Base-by-base conservation (phyloP, 2,329 filamentous ascomycete species). In the Aspergillus puulaauensis region DNA sequence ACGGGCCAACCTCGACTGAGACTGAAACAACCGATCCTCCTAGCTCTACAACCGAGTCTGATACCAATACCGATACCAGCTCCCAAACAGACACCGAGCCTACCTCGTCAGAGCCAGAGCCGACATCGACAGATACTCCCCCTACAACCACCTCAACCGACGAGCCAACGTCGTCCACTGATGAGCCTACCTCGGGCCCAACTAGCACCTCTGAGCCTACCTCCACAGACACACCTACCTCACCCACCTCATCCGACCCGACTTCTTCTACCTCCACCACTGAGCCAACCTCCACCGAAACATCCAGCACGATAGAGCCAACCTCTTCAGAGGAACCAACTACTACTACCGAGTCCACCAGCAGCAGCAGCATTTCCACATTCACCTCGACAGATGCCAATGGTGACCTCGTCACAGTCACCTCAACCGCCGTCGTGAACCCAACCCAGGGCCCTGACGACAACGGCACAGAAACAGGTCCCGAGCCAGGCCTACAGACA, bases 371-470 rank as follows among this genome's bases (percentile, higher is more conserved):
- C 61, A 79, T 75, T 11, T 75, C 75, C 3, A 79, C 76, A 43
- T 70, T 66, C 62, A 65, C 75, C 33, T 75, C 73, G 24, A 80
- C 77, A 12, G 58, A 75, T 11, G 61, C 75, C 17, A 68, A 80
- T 57, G 79, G 79, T n/a, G 68, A 65, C 15, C 53, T 73, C 21
- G 71, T 69, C 61, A 80, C 78, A 43, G 70, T 77, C 58, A 81
- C 79, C 11, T 71, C 75, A 40, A 67, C 79, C n/a, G 76, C 78
- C 3, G 69, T 80, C 35, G 74, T 80, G 45, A 70, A 77, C 44
- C 75, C 76, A 9, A 64, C 64, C 19, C 53, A 56, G 21, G 71
- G 72, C 14, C 56, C 64, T 23, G 59, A 61, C 5, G 67, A 65
- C 2, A 66, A 60, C 23, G 56, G 64, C 3, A 68, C 67, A 15